Percentiles rank a stretch among this genome's conserved stretches.
Evolutionary conservation across 2,329 filamentous ascomycete species (phyloP).

Genomic region (Fusarium solani-melongenae): DNA sequence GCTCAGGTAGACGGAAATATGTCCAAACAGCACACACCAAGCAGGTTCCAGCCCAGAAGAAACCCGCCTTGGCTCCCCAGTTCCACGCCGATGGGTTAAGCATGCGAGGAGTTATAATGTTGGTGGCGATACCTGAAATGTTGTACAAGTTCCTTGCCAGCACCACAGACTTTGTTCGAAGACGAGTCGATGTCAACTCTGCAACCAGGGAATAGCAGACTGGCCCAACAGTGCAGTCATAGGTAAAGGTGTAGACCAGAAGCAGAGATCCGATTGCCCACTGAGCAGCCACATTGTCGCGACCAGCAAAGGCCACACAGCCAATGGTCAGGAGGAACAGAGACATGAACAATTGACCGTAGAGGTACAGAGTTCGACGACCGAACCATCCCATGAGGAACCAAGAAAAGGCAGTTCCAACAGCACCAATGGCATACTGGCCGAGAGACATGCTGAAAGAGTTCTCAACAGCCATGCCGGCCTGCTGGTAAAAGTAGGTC

Average conservation of each 20-base stretch:
- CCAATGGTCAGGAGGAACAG: conserved; percentile 56
- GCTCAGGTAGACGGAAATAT: conserved; percentile 65
- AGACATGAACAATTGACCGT: conserved; percentile 61
- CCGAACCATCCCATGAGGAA: conserved; percentile 56
- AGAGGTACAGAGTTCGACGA: conserved; percentile 57
- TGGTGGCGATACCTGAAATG: conserved; percentile 58
- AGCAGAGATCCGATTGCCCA: conserved; percentile 60
- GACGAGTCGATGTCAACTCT: conserved; percentile 58
- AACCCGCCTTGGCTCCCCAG: conserved; percentile 60
- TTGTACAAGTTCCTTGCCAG: conserved; percentile 61
- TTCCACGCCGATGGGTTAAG: conserved; percentile 59
- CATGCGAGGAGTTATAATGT: conserved; percentile 59
- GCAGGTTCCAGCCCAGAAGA: conserved; percentile 59
- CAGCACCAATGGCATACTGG: conserved; percentile 55
- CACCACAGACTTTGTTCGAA: conserved; percentile 59
- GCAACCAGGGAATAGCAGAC: conserved; percentile 88
- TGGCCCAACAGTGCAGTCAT: conserved; percentile 52
- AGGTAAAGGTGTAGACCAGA: conserved; percentile 57
- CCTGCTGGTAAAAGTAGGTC: conserved; percentile 61
- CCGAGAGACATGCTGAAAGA: conserved; percentile 56
- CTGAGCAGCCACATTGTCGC: conserved; percentile 58
- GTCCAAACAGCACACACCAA: conserved; percentile 60
- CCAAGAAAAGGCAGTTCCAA: conserved; percentile 61
- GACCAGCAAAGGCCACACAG: conserved; percentile 65
- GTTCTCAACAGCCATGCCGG: conserved; percentile 52